Base-by-base conservation (phyloP, 192 early-diverging fungal genomes). In the Coemansia sp. region DNA sequence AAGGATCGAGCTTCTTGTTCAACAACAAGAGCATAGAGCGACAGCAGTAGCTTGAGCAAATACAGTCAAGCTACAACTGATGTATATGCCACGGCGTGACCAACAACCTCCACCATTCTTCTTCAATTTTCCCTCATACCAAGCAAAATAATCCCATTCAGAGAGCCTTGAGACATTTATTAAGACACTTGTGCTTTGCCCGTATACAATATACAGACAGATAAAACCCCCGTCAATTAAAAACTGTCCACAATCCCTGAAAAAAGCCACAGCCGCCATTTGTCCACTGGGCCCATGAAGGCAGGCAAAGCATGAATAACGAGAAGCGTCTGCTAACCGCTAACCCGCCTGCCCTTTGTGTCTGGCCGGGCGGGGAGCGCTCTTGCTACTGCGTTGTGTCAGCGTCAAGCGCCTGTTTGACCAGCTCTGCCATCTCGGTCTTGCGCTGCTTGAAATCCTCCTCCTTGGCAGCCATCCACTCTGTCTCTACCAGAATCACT, bases 391-490 rank as follows among this genome's bases (percentile, higher is more conserved):
- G 51, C 22, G 21, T 22, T 26, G 42, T 1, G 42, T 45, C 13
- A 13, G 26, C 36, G 18, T 43, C 37, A 40, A 67, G 18, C 22
- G 56, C 52, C 58, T 63, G 58, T 18, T 57, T 66, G 52, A 74
- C 65, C 43, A 82, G 66, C 42, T 22, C 59, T 1, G 62, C 67
- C 65, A 74, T 65, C 10, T 49, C 54, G 62, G 57, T 49, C 51
- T 52, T 70, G 51, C 51, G 26, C 26, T 22, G 51, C 51, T 54
- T 54, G 51, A 54, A 9, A 16, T 74, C 74, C 42, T 82, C 80
- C 46, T 74, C 76, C 45, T 82, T 71, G 40, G 68, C 62, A 21
- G 73, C 15, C 72, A 82, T 46, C 21, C 42, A 62, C 49, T 73
- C 80, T 15, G 77, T 71, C 41, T 69, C 74, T 2, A 42, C 41